Base-by-base conservation (phyloP, 345 rosid genomes). In the Carallia pectinifolia region DNA sequence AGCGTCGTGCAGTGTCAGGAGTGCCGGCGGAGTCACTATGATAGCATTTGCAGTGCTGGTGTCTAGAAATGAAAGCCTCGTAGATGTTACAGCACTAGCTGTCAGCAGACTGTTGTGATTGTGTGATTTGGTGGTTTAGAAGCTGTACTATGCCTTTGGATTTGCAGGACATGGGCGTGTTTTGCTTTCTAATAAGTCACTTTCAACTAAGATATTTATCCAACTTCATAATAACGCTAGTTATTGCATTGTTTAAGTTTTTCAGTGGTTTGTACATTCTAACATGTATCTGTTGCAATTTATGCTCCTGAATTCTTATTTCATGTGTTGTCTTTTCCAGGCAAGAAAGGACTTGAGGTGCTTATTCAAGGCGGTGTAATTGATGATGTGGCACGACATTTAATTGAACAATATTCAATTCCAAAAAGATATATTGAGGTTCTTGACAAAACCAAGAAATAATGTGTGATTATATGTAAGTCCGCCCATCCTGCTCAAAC, bases 341-440 rank as follows among this genome's bases (percentile, higher is more conserved):
- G 98, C 72, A 94, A 94, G 80, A 94, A 91, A 80, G 98, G 98
- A 58, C 74, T 36, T 3, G 98, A 94, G 78, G 89, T 94, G 72
- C 77, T 94, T 74, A 85, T 94, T 79, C 98, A 94, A 80, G 98
- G 98, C 66, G 96, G 95, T 33, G 97, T 91, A 70, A 90, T 94
- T 58, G 93, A 90, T 19, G 88, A 91, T 77, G 75, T 94, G 58
- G 97, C 92, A 10, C 86, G 84, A 44, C 90, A 91, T 85, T 81
- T 91, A 73, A 77, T 90, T 30, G 98, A 91, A 72, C 98, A 88
- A 50, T 89, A 82, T 53, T 97, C 93, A 66, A 84, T 91, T 64
- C 96, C 97, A 2, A 91, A 91, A 85, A 86, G 85, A 83, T 90
- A 71, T 70, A 91, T 94, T 39, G 95, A 94, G 80, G 88, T 94